These are phyloP conservation scores for Themeda triandra DNA, from an alignment of 176 grass and related monocot species.

Conservation along the genomic window DNA sequence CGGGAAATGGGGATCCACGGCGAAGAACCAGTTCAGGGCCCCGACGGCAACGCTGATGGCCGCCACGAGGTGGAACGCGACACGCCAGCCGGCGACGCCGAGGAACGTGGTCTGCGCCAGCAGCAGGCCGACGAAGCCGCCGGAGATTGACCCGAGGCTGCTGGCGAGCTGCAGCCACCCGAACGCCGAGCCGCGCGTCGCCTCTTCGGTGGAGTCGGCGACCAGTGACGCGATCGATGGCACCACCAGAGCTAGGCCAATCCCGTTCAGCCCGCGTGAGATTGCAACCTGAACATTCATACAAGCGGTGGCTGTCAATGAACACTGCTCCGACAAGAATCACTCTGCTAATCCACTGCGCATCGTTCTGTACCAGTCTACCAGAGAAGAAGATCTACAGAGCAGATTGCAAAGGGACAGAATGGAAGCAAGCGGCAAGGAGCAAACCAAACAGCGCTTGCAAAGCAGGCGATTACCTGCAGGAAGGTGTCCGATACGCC, in stretches of 20 bases:
- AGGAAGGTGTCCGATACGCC: slow-evolving; percentile 55
- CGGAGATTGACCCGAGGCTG: slow-evolving; percentile 65
- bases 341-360: neutral
- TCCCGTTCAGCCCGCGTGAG: slow-evolving; percentile 74
- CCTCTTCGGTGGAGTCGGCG: slow-evolving; percentile 73
- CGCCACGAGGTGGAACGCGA: slow-evolving; percentile 75
- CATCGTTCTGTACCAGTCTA: neutral
- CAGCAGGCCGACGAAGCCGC: slow-evolving; percentile 43
- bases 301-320: neutral
- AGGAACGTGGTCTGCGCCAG: slow-evolving; percentile 68
- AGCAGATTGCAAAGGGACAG: neutral
- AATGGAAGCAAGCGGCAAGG: neutral
- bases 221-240: slow-evolving; percentile 81
- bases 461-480: slow-evolving; percentile 19
- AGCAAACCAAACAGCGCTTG: neutral
- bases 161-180: slow-evolving; percentile 78
- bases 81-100: slow-evolving; percentile 71
- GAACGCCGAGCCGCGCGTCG: slow-evolving; percentile 66
- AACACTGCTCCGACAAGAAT: neutral
- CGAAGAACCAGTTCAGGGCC: slow-evolving; percentile 38
- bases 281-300: slow-evolving; percentile 54
- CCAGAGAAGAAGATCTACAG: neutral
- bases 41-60: slow-evolving; percentile 58
- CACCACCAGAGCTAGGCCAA: slow-evolving; percentile 70
- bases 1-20: slow-evolving; percentile 52